Evolutionary conservation across 2,329 filamentous ascomycete genomes (phyloP).

Genomic region (Colletotrichum tofieldiae): DNA sequence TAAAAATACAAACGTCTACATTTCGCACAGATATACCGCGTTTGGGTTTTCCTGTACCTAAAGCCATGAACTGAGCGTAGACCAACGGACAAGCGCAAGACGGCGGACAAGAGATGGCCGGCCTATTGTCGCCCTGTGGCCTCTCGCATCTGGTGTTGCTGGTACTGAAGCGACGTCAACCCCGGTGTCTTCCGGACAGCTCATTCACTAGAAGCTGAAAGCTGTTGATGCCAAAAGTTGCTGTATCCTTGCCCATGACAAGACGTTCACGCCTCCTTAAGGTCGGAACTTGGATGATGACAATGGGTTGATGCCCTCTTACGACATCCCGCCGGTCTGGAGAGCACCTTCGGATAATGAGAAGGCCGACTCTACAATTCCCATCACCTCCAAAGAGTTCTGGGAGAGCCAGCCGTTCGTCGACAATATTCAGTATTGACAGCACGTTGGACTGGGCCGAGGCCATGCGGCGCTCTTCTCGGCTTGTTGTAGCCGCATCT

Average conservation of each 20-base stretch:
- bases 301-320: slow-evolving; percentile 87
- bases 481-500: no score
- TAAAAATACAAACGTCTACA: no score
- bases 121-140: no score
- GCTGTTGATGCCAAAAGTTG: slow-evolving; percentile 81
- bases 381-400: slow-evolving; percentile 80
- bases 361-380: slow-evolving; percentile 76
- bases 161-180: slow-evolving; percentile 26
- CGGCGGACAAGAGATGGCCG: no score
- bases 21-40: no score
- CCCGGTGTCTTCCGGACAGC: slow-evolving; percentile 57
- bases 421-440: slow-evolving; percentile 58
- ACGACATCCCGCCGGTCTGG: slow-evolving; percentile 90
- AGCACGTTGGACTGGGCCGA: no score
- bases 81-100: no score
- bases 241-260: slow-evolving; percentile 68
- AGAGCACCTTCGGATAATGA: slow-evolving; percentile 78
- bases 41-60: no score
- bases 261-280: slow-evolving; percentile 67
- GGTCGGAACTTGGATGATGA: slow-evolving; percentile 80
- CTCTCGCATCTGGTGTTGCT: neutral
- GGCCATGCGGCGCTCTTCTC: no score
- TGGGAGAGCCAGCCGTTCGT: slow-evolving; percentile 79
- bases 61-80: no score
- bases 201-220: slow-evolving; percentile 81